Percentiles rank a stretch among this genome's conserved stretches.
Conservation (phyloP, 495 filamentous ascomycete genomes). For the Recurvomyces mirabilis region DNA sequence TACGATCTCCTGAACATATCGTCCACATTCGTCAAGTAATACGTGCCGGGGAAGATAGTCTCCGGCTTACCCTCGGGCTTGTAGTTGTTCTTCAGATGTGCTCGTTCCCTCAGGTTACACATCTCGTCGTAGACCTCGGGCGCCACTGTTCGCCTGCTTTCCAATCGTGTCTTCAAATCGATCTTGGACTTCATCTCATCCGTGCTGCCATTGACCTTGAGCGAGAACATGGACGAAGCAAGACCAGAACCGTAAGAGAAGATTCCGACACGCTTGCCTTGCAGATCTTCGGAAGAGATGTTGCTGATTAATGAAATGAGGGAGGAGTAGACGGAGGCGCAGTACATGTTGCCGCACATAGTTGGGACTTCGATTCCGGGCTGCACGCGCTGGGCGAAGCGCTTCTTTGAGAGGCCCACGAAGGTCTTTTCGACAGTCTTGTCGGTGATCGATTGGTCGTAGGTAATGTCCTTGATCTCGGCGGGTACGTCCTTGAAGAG, state of each 20-base stretch:
- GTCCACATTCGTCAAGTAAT: slow-evolving; percentile 83
- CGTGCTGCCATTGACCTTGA: slow-evolving; percentile 70
- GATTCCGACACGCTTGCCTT: slow-evolving; percentile 78
- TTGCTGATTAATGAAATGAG: slow-evolving; percentile 67
- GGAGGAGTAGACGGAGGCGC: slow-evolving; percentile 82
- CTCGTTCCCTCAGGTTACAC: slow-evolving; percentile 87
- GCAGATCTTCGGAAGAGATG: slow-evolving; percentile 53
- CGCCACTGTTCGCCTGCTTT: slow-evolving; percentile 55
- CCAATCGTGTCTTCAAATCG: slow-evolving; percentile 66
- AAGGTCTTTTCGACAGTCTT: slow-evolving; percentile 96
- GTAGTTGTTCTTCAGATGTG: slow-evolving; percentile 87
- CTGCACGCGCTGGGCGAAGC: slow-evolving; percentile 76
- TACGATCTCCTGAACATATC: slow-evolving; percentile 93
- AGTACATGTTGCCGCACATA: slow-evolving; percentile 99
- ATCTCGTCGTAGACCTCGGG: slow-evolving; percentile 89
- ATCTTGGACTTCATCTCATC: slow-evolving; percentile 65
- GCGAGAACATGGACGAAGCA: slow-evolving; percentile 78
- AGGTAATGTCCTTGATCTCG: slow-evolving; percentile 75
- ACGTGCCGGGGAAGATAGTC: slow-evolving; percentile 65
- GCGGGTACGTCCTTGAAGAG: slow-evolving; percentile 78
- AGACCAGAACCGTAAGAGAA: slow-evolving; percentile 96
- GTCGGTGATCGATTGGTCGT: slow-evolving; percentile 75
- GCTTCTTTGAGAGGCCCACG: slow-evolving; percentile 91
- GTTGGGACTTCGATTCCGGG: slow-evolving; percentile 80
- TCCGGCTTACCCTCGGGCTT: slow-evolving; percentile 65